Evolutionary conservation across 176 grass and related monocot genomes (phyloP), one percentile per base, ranked within the genome.

Genomic region (Juncus effusus): DNA sequence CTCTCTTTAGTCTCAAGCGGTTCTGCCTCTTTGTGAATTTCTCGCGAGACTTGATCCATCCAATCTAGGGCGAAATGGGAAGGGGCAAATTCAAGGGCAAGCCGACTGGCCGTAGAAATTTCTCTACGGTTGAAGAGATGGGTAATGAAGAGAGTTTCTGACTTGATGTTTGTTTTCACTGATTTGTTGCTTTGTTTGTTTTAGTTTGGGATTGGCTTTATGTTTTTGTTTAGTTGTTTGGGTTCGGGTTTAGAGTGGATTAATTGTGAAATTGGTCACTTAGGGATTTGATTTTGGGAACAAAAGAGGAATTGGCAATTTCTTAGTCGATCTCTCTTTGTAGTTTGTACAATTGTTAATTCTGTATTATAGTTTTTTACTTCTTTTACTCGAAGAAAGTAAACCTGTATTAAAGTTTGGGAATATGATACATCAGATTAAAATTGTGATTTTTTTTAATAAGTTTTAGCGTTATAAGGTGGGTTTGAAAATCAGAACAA

Each of bases 1-100:
- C 16, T n/a, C 61, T 39, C 4, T 70, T 53, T 3, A 8, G 55
- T 76, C 47, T 52, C 56, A 0, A 61, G 53, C 37, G 57, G 7
- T 8, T 19, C 11, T 56, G 65, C 51, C 59, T 49, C 40, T 16
- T 13, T 71, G 54, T 56, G 14, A 7, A 51, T 51, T 60, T 39
- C 64, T 6, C 39, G 56, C 38, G 56, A 56, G 62, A 28, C 79
- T 74, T 54, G 35, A 13, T 62, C 62, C 38, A 63, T 38, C 28
- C 7, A 51, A 65, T 74, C 51, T 6, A 1, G 44, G 6, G 2
- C 44, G 4, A 74, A 76, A 96, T 96, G 91, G 87, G 79, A 10
- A 85, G 80, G 61, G 91, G 81, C n/a, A 96, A 84, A 81, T 90
- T 87, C 72, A 96, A 96, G 84, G 84, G 77, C 47, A 96, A 96